Evolutionary conservation across 768 basidiomycete species (phyloP), one percentile per base, ranked within the genome.

Genomic region (Tulasnella sp.): DNA sequence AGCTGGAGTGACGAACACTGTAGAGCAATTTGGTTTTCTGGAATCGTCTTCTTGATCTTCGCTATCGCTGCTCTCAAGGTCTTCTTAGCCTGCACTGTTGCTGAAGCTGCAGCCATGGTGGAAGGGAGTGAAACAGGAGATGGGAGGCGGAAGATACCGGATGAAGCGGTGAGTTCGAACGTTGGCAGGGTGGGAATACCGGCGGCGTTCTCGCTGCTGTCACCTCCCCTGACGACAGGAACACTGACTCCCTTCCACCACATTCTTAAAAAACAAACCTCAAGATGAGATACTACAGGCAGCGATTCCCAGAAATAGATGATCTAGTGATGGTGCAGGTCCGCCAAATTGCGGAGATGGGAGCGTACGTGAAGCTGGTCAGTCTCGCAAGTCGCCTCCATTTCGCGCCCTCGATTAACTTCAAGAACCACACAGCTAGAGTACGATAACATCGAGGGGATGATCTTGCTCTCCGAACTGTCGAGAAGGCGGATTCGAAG

Each of bases 251-350:
- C 44, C 39, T 46, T 46, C 70, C 39, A 72, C 79, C 80, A 82
- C 70, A 46, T 39, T 40, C 70, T 29, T 3, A 37, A 35, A 10
- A 40, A 72, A 26, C 61, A 32, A 67, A 67, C 61, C 11, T 26
- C 61, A 15, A 71, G 61, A 96, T 96, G 95, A 90, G 96, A 51
- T 98, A 95, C 85, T 98, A 97, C 85, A 91, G 94, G 84, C 93
- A 93, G 82, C 90, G 91, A 82, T 98, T 96, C 83, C 96, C 96
- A 37, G 94, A 98, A 85, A 94, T 98, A 80, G 97, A 99, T 84
- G 94, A 98, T 84, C 91, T 99, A 74, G 98, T 99, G 85, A 98
- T 99, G 97, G 98, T 99, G 16, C 96, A 99, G 83, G 98, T 99
- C 80, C 93, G 94, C 84, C 95, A 98, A 86, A 99, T 99, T 82